Base-by-base conservation (phyloP, 2,329 filamentous ascomycete species). In the Diaporthe sp. region DNA sequence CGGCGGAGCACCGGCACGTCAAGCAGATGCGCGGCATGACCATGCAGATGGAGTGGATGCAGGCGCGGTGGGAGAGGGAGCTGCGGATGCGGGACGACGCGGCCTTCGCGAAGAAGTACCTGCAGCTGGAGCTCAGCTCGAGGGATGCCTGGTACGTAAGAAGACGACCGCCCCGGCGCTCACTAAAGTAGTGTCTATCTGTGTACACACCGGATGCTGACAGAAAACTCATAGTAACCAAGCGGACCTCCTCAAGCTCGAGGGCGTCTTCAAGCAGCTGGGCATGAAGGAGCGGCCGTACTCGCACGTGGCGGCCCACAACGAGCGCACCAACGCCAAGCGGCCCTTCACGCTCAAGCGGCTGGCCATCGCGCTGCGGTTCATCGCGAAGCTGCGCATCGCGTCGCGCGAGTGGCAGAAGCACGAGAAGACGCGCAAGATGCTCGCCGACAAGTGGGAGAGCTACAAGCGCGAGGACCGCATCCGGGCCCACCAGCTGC, bases 21-120 rank as follows among this genome's bases (percentile, higher is more conserved):
- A 92, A 92, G 83, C 94, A 97, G 85, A 87, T 98, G 72, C 91
- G 92, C 79, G 96, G 96, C 25, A 89, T 98, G 81, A 91, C 92
- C 72, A 94, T 97, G 85, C 96, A 98, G 85, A 96, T 98, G 82
- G 91, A 95, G 80, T 98, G 94, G 92, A 91, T 98, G 83, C 92
- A 95, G 80, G 94, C 95, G 2, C 92, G 93, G 71, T 94, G 94
- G 86, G 89, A 91, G 82, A 91, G 97, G 44, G 96, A 98, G 84
- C 92, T 94, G 79, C 91, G 90, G 69, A 93, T 98, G 85, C 90
- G 97, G 57, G 89, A 90, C 77, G 94, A 96, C 80, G 90, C 96
- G 44, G 94, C 94, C 12, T 98, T 93, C 85, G 95, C 95, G 78
- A 99, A 99, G 89, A 92, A 90, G 79, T 96, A 95, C 83, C 91